Percentiles rank a stretch among this genome's conserved stretches.
These are phyloP conservation scores for Breynia disticha DNA, from an alignment of 441 rosid species.

Conservation along the genomic window DNA sequence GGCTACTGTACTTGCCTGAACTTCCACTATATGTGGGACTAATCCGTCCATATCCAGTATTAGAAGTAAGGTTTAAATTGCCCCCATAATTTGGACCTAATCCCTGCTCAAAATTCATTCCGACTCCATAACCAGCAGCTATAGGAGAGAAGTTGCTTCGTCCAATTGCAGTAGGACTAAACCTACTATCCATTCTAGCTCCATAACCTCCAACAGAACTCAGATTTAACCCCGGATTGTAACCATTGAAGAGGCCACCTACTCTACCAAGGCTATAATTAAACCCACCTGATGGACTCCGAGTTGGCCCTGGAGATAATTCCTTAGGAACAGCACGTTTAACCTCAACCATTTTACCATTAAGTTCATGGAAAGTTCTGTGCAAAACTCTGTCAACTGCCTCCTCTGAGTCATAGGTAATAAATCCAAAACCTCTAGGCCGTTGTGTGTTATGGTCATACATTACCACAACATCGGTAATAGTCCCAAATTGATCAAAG, in stretches of 20 bases:
- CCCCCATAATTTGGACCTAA: slow-evolving; percentile 54
- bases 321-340: slow-evolving; percentile 92
- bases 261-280: slow-evolving; percentile 56
- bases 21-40: slow-evolving; percentile 67
- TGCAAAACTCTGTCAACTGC: slow-evolving; percentile 77
- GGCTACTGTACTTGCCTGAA: slow-evolving; percentile 52
- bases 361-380: slow-evolving; percentile 84
- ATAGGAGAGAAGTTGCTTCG: slow-evolving; percentile 58
- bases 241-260: slow-evolving; percentile 54
- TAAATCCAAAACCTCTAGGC: slow-evolving; percentile 95
- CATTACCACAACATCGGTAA: slow-evolving; percentile 94
- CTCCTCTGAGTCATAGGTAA: slow-evolving; percentile 84
- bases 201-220: slow-evolving; percentile 61
- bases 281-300: slow-evolving; percentile 65
- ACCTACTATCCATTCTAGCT: slow-evolving; percentile 77
- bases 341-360: slow-evolving; percentile 84
- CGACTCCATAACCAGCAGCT: slow-evolving; percentile 53
- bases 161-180: slow-evolving; percentile 56
- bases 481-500: slow-evolving; percentile 88
- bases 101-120: slow-evolving; percentile 65
- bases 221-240: slow-evolving; percentile 62
- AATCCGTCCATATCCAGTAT: slow-evolving; percentile 59
- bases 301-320: slow-evolving; percentile 65
- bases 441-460: slow-evolving; percentile 90
- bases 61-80: slow-evolving; percentile 39